Evolutionary conservation across 1,139 yeast genomes (phyloP), one percentile per base, ranked within the genome.

Genomic region (Blastobotrys aristatus): DNA sequence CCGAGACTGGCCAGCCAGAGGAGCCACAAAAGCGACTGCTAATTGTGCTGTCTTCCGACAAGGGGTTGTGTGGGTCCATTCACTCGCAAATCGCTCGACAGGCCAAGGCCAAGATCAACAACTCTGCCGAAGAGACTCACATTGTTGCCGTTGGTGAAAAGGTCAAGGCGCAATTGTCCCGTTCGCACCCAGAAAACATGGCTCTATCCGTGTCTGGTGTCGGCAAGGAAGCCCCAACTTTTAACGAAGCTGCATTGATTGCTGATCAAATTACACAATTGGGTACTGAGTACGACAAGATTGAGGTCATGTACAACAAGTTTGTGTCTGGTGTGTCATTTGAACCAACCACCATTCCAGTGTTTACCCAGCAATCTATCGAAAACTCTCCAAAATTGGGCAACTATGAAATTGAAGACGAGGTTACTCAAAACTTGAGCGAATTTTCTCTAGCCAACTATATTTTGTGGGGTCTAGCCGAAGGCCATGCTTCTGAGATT

Each of bases 61-160:
- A 92, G 77, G 98, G 98, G 66, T 80, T 92, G 65, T 92, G 98
- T 80, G 98, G 98, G 62, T 90, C 97, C 45, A 88, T 92, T 66
- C 98, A 92, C 75, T 79, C 98, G 46, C 96, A 87, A 73, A 73
- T 90, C 61, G 84, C 97, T 62, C 89, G 92, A 75, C 79, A 85
- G 56, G 85, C 96, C 55, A 87, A 95, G 74, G 69, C 61, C 58
- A 79, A 82, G 73, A 64, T 83, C 53, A 69, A 59, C 17, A 6
- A 30, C 5, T n/a, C n/a, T n/a, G 79, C 70, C 59, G 77, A 80
- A 64, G 74, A 75, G 50, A 86, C 84, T 57, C 97, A 90, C 63
- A 68, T 92, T 55, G 90, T 89, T 56, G 76, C 96, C 56, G 73
- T 92, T 64, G 98, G 98, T 72, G 98, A 92, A 73, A 92, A 92